phyloP scores from a whole-genome alignment of 306 rosid genomes.

The Trichosanthes cucumerina region DNA sequence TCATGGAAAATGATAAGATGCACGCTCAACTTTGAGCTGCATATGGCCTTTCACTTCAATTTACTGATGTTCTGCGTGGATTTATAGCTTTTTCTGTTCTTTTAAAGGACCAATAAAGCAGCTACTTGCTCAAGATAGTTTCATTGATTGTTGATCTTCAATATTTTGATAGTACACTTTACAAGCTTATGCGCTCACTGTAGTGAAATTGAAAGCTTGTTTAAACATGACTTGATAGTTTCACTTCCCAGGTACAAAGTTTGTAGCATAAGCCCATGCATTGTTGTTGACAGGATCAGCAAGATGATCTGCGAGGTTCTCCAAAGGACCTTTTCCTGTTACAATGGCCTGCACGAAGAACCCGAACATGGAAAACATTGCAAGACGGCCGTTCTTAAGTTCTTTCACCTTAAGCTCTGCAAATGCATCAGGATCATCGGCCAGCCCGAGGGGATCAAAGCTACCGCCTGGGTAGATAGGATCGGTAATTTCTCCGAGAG shows the following conservation, averaged over 20 bases:
- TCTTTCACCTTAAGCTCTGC: constrained; percentile 32
- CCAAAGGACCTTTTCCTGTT: constrained; percentile 29
- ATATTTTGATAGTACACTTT: not conserved
- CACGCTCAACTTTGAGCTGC: not conserved
- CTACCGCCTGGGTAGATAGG: constrained; percentile 28
- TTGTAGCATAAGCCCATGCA: constrained; percentile 25
- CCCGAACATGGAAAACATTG: constrained; percentile 33
- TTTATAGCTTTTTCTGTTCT: not conserved
- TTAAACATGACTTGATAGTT: not conserved
- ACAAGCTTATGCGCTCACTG: not conserved
- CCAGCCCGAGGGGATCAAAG: constrained; percentile 29
- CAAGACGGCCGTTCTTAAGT: constrained; percentile 26
- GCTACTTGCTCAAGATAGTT: not conserved
- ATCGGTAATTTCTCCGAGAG: constrained; percentile 25
- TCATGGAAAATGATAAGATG: not conserved
- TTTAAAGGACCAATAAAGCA: not conserved
- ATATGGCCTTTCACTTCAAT: not conserved
- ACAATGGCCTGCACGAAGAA: constrained; percentile 28
- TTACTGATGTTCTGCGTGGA: not conserved
- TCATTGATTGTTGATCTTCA: not conserved
- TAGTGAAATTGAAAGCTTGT: not conserved
- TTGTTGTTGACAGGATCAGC: constrained; percentile 29
- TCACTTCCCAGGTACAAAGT: constrained; percentile 29
- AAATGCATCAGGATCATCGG: constrained; percentile 33
- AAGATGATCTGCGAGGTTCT: constrained; percentile 35